Conservation (phyloP, 345 rosid genomes). For the Conringia planisiliqua region DNA sequence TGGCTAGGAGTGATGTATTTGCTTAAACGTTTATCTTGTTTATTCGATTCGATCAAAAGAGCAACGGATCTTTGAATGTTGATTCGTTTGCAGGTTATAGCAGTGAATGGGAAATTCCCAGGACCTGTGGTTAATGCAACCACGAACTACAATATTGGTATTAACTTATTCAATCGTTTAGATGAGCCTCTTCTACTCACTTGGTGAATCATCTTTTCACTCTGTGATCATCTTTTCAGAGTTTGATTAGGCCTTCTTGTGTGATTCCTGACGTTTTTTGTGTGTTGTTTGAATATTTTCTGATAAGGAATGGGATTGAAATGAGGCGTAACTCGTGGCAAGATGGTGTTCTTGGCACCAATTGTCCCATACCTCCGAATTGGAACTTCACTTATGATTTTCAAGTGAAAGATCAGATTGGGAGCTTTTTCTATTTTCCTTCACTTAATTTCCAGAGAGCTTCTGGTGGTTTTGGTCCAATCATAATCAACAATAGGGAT, state of each 20-base stretch:
- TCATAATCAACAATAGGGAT: slow-evolving; percentile 59
- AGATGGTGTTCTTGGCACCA: slow-evolving; percentile 89
- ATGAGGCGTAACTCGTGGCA: slow-evolving; percentile 92
- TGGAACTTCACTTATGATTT: slow-evolving; percentile 72
- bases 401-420: slow-evolving; percentile 94
- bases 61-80: background rate
- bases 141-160: slow-evolving; percentile 65
- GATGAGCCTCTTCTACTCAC: slow-evolving; percentile 79
- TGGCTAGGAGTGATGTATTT: background rate
- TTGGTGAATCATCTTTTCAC: slow-evolving; percentile 42
- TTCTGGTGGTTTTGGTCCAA: slow-evolving; percentile 90
- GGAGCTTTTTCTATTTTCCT: slow-evolving; percentile 85
- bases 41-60: background rate
- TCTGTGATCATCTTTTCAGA: background rate
- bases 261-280: background rate
- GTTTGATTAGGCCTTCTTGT: background rate
- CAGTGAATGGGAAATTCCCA: slow-evolving; percentile 70
- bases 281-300: background rate
- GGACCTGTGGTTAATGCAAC: slow-evolving; percentile 68
- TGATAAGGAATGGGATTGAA: slow-evolving; percentile 78
- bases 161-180: slow-evolving; percentile 62
- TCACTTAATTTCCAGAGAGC: slow-evolving; percentile 82
- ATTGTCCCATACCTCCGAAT: slow-evolving; percentile 64
- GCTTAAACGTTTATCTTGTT: background rate
- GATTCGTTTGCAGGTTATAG: slow-evolving; percentile 62